phyloP scores from a whole-genome alignment of 179 eudicot genomes.

The Beta macrorhiza region DNA sequence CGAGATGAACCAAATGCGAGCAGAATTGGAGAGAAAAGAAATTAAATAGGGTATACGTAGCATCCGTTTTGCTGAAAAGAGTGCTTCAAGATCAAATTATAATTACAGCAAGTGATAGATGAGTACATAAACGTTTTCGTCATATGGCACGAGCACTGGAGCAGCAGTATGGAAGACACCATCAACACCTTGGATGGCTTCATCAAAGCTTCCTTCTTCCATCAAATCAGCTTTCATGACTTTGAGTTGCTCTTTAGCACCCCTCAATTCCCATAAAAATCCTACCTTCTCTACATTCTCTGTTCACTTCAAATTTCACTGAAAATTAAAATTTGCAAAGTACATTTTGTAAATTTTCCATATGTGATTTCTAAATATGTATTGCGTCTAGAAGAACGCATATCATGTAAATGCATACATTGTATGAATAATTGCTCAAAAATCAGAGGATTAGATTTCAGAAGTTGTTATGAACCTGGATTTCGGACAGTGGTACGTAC shows the following conservation, averaged over 20 bases:
- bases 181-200: slow-evolving; percentile 67
- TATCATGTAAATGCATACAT: not conserved
- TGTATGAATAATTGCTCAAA: no score
- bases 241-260: slow-evolving; percentile 80
- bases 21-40: not conserved
- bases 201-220: slow-evolving; percentile 82
- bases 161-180: slow-evolving; percentile 92
- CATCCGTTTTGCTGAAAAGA: not conserved
- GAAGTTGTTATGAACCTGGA: slow-evolving; percentile 50
- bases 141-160: slow-evolving; percentile 70
- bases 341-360: not conserved
- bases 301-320: slow-evolving; percentile 21
- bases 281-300: slow-evolving; percentile 63
- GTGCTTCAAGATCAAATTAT: not conserved
- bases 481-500: slow-evolving; percentile 78
- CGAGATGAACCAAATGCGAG: no score
- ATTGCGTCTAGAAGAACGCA: not conserved
- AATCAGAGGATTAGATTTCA: not conserved
- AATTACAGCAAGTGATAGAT: not conserved
- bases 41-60: not conserved
- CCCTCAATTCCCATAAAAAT: slow-evolving; percentile 63
- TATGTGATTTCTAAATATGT: not conserved
- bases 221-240: slow-evolving; percentile 77
- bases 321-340: not conserved
- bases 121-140: slow-evolving; percentile 64